These are phyloP conservation scores for Scheffersomyces segobiensis DNA, from an alignment of 1,139 yeast species.

Conservation along the genomic window DNA sequence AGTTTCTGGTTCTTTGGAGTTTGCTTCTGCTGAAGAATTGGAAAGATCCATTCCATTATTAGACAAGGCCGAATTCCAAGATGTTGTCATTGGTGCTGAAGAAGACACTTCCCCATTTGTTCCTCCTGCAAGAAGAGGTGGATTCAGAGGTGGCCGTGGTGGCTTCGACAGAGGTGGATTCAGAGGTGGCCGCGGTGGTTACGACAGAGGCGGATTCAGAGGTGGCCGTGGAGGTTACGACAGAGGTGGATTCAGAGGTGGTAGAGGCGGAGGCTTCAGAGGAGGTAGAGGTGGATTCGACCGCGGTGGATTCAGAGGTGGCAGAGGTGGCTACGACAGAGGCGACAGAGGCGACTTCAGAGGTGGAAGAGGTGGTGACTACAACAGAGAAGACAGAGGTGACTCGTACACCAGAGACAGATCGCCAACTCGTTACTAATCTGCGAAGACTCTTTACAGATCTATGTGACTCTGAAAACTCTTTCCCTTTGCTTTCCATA, in stretches of 20 bases:
- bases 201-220: conserved; percentile 17
- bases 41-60: conserved; percentile 66
- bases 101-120: conserved; percentile 81
- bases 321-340: conserved; percentile 37
- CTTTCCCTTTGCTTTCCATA: conserved; percentile 3
- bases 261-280: conserved; percentile 33
- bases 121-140: conserved; percentile 58
- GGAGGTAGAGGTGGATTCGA: conserved; percentile 38
- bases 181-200: conserved; percentile 16
- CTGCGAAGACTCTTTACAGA: conserved; percentile 15
- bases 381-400: conserved; percentile 34
- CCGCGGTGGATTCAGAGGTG: conserved; percentile 31
- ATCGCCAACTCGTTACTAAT: conserved; percentile 56
- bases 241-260: conserved; percentile 15
- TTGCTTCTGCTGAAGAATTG: conserved; percentile 71
- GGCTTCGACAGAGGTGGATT: conserved; percentile 26
- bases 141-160: conserved; percentile 47
- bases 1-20: conserved; percentile 78
- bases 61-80: conserved; percentile 73
- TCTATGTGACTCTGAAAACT: conserved; percentile 6
- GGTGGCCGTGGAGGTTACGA: conserved; percentile 18
- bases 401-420: conserved; percentile 56
- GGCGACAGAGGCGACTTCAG: conserved; percentile 33
- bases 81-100: conserved; percentile 63
- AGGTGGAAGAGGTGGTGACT: conserved; percentile 30